A percentile compares a stretch with the other conserved stretches of the same genome.
These are phyloP conservation scores for Paraleonurus japonicus DNA, from an alignment of 257 asterid species.

Conservation along the genomic window DNA sequence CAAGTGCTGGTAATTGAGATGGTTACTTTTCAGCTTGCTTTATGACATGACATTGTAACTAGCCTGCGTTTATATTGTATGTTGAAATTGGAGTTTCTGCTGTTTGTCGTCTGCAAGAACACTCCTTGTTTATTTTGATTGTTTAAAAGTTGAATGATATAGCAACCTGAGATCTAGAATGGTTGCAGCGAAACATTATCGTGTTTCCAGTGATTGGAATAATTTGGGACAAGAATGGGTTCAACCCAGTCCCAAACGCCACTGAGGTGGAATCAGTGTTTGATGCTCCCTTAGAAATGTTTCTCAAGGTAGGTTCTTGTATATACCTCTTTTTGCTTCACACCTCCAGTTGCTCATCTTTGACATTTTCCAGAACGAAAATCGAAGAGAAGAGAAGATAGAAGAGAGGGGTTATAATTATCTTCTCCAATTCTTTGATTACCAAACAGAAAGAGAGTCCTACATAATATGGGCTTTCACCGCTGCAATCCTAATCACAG, in stretches of 20 bases:
- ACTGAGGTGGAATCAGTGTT: conserved; percentile 73
- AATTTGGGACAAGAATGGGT: conserved; percentile 46
- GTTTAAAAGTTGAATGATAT: background rate
- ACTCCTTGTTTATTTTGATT: background rate
- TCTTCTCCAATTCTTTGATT: conserved; percentile 68
- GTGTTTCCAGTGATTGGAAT: conserved; percentile 79
- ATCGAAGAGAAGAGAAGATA: conserved; percentile 48
- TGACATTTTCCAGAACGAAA: conserved; percentile 53
- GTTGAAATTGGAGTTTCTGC: background rate
- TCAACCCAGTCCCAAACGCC: conserved; percentile 47
- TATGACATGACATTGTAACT: background rate
- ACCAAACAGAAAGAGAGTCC: conserved; percentile 36
- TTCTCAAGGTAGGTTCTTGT: conserved; percentile 56
- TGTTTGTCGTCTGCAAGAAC: background rate
- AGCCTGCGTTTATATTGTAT: background rate
- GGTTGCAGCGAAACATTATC: conserved; percentile 45
- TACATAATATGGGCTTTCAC: conserved; percentile 80
- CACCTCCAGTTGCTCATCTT: background rate
- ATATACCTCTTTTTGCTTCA: background rate
- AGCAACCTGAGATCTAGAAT: conserved; percentile 8
- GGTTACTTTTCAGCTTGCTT: background rate
- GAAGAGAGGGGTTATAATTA: conserved; percentile 61
- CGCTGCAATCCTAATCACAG: conserved; percentile 66
- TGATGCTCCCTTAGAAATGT: conserved; percentile 81
- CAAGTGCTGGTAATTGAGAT: background rate